Base-by-base conservation (phyloP, 495 filamentous ascomycete genomes). In the Tuber borchii region DNA sequence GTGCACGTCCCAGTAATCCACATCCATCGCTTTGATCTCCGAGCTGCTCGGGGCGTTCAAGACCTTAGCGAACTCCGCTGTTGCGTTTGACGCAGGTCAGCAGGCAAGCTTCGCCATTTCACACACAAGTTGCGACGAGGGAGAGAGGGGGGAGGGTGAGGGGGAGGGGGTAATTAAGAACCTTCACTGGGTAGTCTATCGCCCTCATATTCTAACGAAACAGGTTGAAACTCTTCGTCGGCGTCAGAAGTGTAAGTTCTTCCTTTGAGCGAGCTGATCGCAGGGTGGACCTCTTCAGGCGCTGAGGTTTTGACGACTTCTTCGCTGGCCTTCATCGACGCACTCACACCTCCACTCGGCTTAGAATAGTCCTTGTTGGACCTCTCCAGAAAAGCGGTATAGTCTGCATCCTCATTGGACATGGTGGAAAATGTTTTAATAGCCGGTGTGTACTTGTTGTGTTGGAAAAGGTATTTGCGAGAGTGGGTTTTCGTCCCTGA, bases 151-250 rank as follows among this genome's bases (percentile, higher is more conserved):
- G 56, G 56, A 4, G 56, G 56, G 12, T 65, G 56, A 37, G 34
- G 34, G 34, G 34, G n/a, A n/a, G n/a, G n/a, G n/a, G n/a, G n/a
- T n/a, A 26, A 34, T 65, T 65, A 65, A 77, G 4, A 78, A 87
- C 86, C 86, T 87, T 42, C 79, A 73, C 3, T 83, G 83, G 73
- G 80, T 73, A 72, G 75, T 70, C 65, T 73, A 37, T 37, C 86
- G 87, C 76, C 76, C 26, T 84, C 83, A 87, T 87, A 91, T 74
- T 81, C 81, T 77, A 91, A 79, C 40, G 85, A 85, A 34, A 92
- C 88, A 2, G 88, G 86, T 82, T 90, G 89, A 81, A 91, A 92
- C 14, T 89, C 88, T 84, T 91, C 89, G 77, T 92, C 90, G 6
- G 88, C 85, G 37, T 92, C 90, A 26, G 89, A 90, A 22, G 86